Evolutionary conservation across 495 filamentous ascomycete species (phyloP).

Genomic region (Aspergillus bridgeri): DNA sequence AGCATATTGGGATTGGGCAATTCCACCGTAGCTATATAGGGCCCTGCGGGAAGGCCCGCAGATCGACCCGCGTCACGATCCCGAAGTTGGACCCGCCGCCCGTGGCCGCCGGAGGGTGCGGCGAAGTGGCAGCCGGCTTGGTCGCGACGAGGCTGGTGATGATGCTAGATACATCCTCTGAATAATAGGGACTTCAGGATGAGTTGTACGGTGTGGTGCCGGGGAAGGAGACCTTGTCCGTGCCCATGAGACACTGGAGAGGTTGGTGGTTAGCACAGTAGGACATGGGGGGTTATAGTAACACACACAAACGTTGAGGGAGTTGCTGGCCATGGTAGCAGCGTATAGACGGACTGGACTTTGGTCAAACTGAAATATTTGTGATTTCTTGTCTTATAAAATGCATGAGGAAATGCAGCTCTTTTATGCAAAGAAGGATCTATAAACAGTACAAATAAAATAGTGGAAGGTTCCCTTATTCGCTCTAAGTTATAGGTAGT

Average conservation of each 20-base stretch:
- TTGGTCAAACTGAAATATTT: too few relatives aligned
- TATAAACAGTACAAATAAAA: too few relatives aligned
- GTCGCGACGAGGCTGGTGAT: slow-evolving; percentile 4
- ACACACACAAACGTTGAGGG: too few relatives aligned
- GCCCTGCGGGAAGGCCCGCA: slow-evolving; percentile 25
- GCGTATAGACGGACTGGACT: too few relatives aligned
- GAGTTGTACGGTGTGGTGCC: slow-evolving; percentile 15
- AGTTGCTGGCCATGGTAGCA: too few relatives aligned
- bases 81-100: slow-evolving; percentile 41
- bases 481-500: too few relatives aligned
- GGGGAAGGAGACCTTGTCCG: slow-evolving; percentile 18
- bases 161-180: slow-evolving; percentile 20
- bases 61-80: slow-evolving; percentile 34
- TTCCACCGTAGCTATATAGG: slow-evolving; percentile 43
- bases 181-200: slow-evolving; percentile 24
- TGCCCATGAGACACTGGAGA: slow-evolving; percentile 8
- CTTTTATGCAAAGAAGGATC: too few relatives aligned
- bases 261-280: background rate
- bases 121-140: slow-evolving; percentile 24
- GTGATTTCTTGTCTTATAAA: too few relatives aligned
- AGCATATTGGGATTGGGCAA: background rate
- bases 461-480: too few relatives aligned
- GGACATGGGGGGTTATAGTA: too few relatives aligned
- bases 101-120: slow-evolving; percentile 41
- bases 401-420: too few relatives aligned